Conservation (phyloP, 768 basidiomycete genomes). For the Mycena galericulata region DNA sequence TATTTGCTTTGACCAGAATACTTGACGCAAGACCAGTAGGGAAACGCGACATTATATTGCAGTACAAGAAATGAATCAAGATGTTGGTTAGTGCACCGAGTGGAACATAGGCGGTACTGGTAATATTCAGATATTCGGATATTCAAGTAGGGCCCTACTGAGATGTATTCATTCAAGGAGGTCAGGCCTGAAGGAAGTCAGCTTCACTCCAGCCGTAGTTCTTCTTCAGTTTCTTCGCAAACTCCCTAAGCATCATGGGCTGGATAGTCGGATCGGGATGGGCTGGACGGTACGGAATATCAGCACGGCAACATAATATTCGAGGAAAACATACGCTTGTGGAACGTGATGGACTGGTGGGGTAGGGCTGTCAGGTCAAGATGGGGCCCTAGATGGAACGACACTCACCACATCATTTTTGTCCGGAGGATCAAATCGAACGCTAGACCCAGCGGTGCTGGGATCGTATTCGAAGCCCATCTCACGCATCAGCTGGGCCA, state of each 20-base stretch:
- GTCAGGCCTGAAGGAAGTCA: slow-evolving; percentile 46
- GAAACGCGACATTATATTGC: too few species aligned
- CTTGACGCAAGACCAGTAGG: too few species aligned
- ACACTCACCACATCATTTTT: slow-evolving; percentile 56
- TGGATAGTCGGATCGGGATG: slow-evolving; percentile 80
- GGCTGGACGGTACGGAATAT: slow-evolving; percentile 58
- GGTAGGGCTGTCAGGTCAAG: background rate
- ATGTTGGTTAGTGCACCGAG: too few species aligned
- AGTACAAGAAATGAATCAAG: background rate
- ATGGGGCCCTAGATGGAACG: background rate
- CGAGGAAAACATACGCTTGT: slow-evolving; percentile 67
- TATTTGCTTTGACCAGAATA: too few species aligned
- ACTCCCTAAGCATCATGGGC: slow-evolving; percentile 60
- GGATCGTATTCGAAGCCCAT: slow-evolving; percentile 84
- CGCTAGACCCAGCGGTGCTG: slow-evolving; percentile 84
- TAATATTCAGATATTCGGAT: too few species aligned
- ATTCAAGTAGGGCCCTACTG: too few species aligned
- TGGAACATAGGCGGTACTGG: too few species aligned
- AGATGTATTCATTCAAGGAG: too few species aligned
- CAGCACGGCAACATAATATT: too few species aligned
- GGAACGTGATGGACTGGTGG: slow-evolving; percentile 68
- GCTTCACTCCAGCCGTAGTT: slow-evolving; percentile 76
- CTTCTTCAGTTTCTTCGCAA: slow-evolving; percentile 67
- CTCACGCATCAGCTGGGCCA: slow-evolving; percentile 74
- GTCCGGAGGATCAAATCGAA: slow-evolving; percentile 83